Base-by-base conservation (phyloP, 768 basidiomycete genomes). In the Lyophyllum shimeji region DNA sequence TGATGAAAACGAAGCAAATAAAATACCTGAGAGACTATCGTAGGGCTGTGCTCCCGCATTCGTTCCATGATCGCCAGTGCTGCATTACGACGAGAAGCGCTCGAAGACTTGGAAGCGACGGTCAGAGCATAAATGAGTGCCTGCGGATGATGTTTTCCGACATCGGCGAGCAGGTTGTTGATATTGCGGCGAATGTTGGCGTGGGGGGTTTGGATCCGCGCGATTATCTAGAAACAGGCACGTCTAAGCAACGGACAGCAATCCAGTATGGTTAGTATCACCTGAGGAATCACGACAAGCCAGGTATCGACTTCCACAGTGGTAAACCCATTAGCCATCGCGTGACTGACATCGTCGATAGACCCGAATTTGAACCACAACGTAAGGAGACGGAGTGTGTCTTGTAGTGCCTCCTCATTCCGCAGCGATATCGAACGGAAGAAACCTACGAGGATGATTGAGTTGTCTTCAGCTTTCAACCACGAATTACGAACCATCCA, bases 261-360 rank as follows among this genome's bases (percentile, higher is more conserved):
- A 18, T 7, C 15, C 23, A 43, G 15, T 13, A 46, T 17, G 9
- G 42, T 7, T 23, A 27, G 3, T 7, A 21, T 53, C 69, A 93
- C 95, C 82, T 98, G 96, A 46, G 97, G 97, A 53, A 98, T 94
- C 60, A 99, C 97, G 65, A 98, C 95, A 37, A 99, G 79, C 97
- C 97, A 99, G 0, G 95, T 98, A 66, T 99, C 95, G 50, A 99
- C 87, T 67, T 91, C 93, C 34, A 99, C 93, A 37, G 84, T 85
- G 1, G 85, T 83, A 71, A 97, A 93, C 0, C 96, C 95, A 52
- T 75, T 86, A 23, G 81, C 84, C 79, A 99, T 95, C 0, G 94
- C 92, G 62, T 89, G 80, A 64, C 88, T 93, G 62, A 99, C 95
- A 55, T 93, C 89, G 46, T 90, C 85, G 58, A 95, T 86, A 27